Evolutionary conservation across 2,329 filamentous ascomycete genomes (phyloP), one percentile per base, ranked within the genome.

Genomic region (Xenosphaeropsis pyriputrescens): DNA sequence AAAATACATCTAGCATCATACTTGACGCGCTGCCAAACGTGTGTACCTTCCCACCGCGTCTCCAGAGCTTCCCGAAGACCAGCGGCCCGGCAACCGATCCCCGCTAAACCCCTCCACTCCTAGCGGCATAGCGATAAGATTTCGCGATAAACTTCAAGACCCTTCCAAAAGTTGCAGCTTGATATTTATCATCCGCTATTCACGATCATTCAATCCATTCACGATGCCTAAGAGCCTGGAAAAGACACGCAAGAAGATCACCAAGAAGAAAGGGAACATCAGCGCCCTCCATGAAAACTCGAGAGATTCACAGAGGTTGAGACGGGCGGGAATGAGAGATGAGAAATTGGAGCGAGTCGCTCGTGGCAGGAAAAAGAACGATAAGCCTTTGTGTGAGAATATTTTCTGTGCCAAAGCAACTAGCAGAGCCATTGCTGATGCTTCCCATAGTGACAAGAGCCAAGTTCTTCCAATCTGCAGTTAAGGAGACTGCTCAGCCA

Each of bases 241-340:
- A 45, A 96, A 95, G 57, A 82, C 91, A 15, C 75, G 82, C 45
- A 96, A 96, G 63, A 76, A 85, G 46, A 89, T 96, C 46, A 66
- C 76, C 26, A 94, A 93, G 65, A 95, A 95, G 70, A 76, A 81
- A 47, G 75, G 76, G 46, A 75, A 76, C 30, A 70, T 85, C 34
- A 77, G 79, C 19, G 70, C 79, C 11, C 68, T 96, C 16, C 89
- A 96, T 54, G 81, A 86, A 58, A 85, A 85, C 56, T 94, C 86
- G 43, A 72, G 91, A 47, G 85, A 96, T 64, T 83, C 86, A 3
- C 74, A 80, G 52, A 74, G 85, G 37, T 65, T 96, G 45, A 80
- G 85, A 56, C 73, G 78, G 50, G 91, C 91, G 15, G 73, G 75
- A 43, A 71, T 79, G 45, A 72, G 91, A 58, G 88, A 95, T 52